phyloP scores from a whole-genome alignment of 2,329 filamentous ascomycete species.

The Arachnopeziza araneosa region DNA sequence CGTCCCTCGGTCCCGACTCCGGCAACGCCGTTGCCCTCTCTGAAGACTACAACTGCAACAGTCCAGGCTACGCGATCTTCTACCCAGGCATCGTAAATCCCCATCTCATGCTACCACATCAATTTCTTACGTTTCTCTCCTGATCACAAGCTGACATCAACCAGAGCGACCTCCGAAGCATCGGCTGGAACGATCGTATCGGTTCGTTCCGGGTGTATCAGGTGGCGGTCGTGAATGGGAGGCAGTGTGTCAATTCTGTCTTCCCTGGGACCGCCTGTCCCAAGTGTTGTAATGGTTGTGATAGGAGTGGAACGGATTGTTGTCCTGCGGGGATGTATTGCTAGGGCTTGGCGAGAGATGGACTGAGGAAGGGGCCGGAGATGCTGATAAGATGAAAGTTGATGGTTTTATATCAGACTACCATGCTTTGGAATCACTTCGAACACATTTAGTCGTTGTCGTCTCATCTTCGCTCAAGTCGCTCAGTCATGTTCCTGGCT shows the following conservation, averaged over 20 bases:
- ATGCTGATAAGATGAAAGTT: too few species aligned
- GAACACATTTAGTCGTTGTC: too few species aligned
- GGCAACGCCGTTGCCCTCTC: not conserved
- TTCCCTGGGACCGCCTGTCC: not conserved
- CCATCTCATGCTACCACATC: too few species aligned
- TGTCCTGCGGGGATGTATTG: not conserved
- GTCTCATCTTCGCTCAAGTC: too few species aligned
- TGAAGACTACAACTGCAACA: not conserved
- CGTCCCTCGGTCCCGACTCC: not conserved
- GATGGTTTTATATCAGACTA: too few species aligned
- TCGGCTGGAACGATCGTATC: not conserved
- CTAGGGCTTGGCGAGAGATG: too few species aligned
- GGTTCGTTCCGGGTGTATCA: not conserved
- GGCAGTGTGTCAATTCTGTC: not conserved
- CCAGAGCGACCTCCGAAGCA: not conserved
- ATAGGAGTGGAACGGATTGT: not conserved
- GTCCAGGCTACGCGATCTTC: not conserved
- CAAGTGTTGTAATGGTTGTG: not conserved
- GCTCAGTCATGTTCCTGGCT: too few species aligned
- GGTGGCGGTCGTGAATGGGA: not conserved
- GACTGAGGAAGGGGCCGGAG: too few species aligned
- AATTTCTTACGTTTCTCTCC: too few species aligned
- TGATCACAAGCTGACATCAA: not conserved
- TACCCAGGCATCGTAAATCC: not conserved
- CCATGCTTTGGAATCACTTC: too few species aligned